Percentiles rank a stretch among this genome's conserved stretches.
These are phyloP conservation scores for Nitzschia palea DNA, from an alignment of 108 stramenopile genomes.

Conservation along the genomic window DNA sequence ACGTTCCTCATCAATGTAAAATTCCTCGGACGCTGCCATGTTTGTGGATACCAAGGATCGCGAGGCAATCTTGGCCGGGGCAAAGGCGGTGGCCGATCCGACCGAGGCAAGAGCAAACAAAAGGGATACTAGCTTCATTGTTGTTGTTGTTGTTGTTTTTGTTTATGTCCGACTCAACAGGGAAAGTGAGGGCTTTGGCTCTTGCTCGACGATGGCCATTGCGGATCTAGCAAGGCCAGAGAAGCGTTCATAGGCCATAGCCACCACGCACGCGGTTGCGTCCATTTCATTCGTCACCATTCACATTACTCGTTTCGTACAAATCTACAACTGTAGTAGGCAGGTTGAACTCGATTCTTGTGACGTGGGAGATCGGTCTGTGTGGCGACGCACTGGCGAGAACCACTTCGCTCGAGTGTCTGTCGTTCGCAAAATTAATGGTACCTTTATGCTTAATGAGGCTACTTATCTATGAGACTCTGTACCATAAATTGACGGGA, in stretches of 20 bases:
- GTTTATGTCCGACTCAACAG: neutral
- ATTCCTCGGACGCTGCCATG: slow-evolving; percentile 79
- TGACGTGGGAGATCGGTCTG: neutral
- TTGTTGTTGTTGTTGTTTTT: slow-evolving; percentile 5
- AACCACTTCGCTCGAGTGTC: neutral
- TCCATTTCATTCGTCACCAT: neutral
- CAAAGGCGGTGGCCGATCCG: slow-evolving; percentile 74
- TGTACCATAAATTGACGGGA: too few species aligned
- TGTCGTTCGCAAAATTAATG: too few species aligned
- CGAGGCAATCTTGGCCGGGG: slow-evolving; percentile 60
- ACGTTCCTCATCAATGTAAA: slow-evolving; percentile 96
- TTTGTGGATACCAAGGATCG: slow-evolving; percentile 52
- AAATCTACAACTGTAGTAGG: neutral
- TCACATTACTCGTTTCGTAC: neutral
- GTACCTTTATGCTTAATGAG: too few species aligned
- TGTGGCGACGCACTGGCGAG: neutral
- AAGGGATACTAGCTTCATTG: slow-evolving; percentile 79
- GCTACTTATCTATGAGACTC: too few species aligned
- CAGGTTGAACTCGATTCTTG: neutral
- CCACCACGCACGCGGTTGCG: slow-evolving; percentile 1
- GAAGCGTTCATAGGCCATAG: too few species aligned
- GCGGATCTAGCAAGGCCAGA: too few species aligned
- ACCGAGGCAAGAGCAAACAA: slow-evolving; percentile 57
- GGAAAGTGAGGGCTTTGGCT: neutral
- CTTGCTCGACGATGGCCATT: slow-evolving; percentile 1